Conservation (phyloP, 106 monocot species). For the Dendrobium catenatum region DNA sequence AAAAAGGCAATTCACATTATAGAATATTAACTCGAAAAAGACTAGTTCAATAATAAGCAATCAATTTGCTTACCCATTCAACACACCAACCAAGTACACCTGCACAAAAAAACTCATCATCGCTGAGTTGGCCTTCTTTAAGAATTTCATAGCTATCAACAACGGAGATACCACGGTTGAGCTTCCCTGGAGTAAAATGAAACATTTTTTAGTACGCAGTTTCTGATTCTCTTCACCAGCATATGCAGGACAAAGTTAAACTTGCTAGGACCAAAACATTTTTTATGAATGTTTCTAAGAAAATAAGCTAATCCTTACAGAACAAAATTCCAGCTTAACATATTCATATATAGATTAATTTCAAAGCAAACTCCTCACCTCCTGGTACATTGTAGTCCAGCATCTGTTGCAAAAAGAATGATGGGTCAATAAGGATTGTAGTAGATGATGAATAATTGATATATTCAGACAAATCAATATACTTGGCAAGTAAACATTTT, state of each 20-base stretch:
- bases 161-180: conserved; percentile 92
- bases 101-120: conserved; percentile 69
- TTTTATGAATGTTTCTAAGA: background rate
- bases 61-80: conserved; percentile 70
- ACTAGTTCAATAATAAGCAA: background rate
- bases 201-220: background rate
- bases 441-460: background rate
- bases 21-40: background rate
- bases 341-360: background rate
- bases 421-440: background rate
- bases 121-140: conserved; percentile 58
- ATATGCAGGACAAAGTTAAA: background rate
- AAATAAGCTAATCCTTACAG: conserved; percentile 3
- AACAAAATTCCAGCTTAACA: background rate
- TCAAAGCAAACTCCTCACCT: conserved; percentile 40
- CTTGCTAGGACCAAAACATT: background rate
- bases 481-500: background rate
- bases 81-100: conserved; percentile 94
- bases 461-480: background rate
- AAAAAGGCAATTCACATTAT: background rate
- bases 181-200: conserved; percentile 50
- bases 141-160: conserved; percentile 90
- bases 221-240: background rate
- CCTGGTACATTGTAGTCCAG: conserved; percentile 97
- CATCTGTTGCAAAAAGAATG: conserved; percentile 51